Conservation (phyloP, 2,329 filamentous ascomycete species). For the Fusarium verticillioides region DNA sequence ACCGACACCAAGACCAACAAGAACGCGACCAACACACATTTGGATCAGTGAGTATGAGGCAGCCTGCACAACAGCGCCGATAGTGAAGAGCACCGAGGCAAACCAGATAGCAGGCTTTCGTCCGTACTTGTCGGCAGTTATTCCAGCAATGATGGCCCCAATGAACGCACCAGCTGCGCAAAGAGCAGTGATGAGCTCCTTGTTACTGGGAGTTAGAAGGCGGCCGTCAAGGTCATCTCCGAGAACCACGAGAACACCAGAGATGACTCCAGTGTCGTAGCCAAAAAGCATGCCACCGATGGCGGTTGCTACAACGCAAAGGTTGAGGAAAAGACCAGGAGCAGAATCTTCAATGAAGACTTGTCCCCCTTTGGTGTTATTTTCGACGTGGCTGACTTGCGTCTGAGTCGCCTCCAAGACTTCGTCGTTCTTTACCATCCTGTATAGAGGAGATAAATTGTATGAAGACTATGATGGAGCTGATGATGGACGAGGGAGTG, state of each 20-base stretch:
- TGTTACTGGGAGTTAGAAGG: constrained; percentile 52
- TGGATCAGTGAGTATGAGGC: constrained; percentile 37
- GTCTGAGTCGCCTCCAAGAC: not conserved
- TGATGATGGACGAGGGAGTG: not conserved
- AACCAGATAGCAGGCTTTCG: constrained; percentile 41
- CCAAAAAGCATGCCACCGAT: constrained; percentile 12
- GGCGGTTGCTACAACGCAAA: not conserved
- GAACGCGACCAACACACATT: constrained; percentile 49
- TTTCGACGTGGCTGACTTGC: not conserved
- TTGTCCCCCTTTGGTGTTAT: not conserved
- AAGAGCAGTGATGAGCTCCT: constrained; percentile 63
- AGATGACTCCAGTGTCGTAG: constrained; percentile 53
- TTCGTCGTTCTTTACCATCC: not conserved
- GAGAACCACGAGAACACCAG: constrained; percentile 45
- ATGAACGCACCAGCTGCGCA: constrained; percentile 53
- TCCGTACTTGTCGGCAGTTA: constrained; percentile 40
- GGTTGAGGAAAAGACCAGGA: not conserved
- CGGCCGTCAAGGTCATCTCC: constrained; percentile 50
- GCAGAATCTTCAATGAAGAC: not conserved
- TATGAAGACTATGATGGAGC: not conserved
- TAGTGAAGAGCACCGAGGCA: constrained; percentile 37
- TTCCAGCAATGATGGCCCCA: constrained; percentile 41
- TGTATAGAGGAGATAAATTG: not conserved
- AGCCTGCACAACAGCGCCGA: constrained; percentile 40
- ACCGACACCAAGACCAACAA: constrained; percentile 61